Base-by-base conservation (phyloP, 345 rosid genomes). In the Lenwebbia sp. region DNA sequence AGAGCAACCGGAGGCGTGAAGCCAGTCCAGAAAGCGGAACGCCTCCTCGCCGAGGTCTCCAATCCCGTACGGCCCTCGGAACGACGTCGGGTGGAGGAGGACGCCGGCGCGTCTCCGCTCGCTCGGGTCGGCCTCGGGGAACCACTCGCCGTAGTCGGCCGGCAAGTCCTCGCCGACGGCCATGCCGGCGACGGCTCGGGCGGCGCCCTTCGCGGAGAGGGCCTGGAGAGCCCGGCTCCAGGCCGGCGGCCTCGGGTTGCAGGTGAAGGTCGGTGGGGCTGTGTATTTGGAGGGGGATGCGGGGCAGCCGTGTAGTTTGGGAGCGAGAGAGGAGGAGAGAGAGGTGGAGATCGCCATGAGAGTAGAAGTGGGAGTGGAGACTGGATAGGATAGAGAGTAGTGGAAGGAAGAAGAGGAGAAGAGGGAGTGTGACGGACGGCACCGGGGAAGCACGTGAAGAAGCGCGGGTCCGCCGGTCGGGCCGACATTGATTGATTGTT, bases 41-140 rank as follows among this genome's bases (percentile, higher is more conserved):
- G 95, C 94, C 85, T 95, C 94, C 47, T 90, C 92, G 3, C 98
- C 99, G 78, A 97, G 91, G 90, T 96, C 99, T 52, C 99, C 99
- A 41, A 96, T 94, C 53, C 99, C 98, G 74, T 92, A 91, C 26
- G 96, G 93, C 7, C 98, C 96, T 8, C 88, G 90, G 75, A 97
- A 92, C 87, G 99, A 96, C 82, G 98, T 97, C 89, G 98, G 99
- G 85, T 97, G 99, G 78, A 97, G 96, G 92, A 97, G 89, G 83
- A 97, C 89, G 60, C 99, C 98, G 25, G 95, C 98, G 89, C 99
- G 92, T 83, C 99, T 89, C 83, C 91, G 87, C 49, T 65, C 54
- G 21, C 44, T 76, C 3, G 93, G 88, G 83, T 93, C 90, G n/a
- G 88, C 86, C 54, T 88, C 88, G 25, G 98, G 97, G 12, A 92